phyloP scores from a whole-genome alignment of 2,329 filamentous ascomycete species.

The Claviceps sp. region DNA sequence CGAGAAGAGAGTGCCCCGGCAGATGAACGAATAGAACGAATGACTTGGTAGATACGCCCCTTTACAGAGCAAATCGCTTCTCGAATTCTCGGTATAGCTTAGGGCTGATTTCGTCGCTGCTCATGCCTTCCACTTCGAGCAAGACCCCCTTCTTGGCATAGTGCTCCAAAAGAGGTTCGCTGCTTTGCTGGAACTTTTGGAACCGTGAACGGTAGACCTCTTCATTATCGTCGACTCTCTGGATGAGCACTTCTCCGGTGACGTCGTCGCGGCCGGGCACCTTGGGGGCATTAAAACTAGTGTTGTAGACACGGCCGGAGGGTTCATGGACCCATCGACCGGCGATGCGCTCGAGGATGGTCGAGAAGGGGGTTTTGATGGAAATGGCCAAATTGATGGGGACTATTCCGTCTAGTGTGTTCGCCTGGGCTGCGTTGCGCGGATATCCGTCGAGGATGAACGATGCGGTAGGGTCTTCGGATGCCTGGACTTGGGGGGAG shows the following conservation, averaged over 20 bases:
- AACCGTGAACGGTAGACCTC: constrained; percentile 73
- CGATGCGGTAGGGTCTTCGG: constrained; percentile 64
- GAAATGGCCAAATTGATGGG: constrained; percentile 93
- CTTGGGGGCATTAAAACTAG: constrained; percentile 76
- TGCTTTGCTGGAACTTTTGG: constrained; percentile 76
- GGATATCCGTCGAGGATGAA: constrained; percentile 97
- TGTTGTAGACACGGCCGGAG: constrained; percentile 90
- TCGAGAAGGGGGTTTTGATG: constrained; percentile 69
- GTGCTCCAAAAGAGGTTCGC: constrained; percentile 71
- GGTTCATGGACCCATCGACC: constrained; percentile 89
- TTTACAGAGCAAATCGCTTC: constrained; percentile 44
- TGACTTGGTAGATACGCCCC: background rate
- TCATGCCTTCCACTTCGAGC: constrained; percentile 76
- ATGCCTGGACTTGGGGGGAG: constrained; percentile 27
- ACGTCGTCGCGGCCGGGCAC: constrained; percentile 74
- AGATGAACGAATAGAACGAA: background rate
- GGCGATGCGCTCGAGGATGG: constrained; percentile 80
- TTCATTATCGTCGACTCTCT: constrained; percentile 75
- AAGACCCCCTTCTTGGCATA: constrained; percentile 76
- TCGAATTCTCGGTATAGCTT: constrained; percentile 74
- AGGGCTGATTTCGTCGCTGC: constrained; percentile 91
- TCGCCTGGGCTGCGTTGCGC: constrained; percentile 69
- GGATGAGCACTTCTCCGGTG: constrained; percentile 73
- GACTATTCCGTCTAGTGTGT: constrained; percentile 62
- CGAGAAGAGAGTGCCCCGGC: too few relatives aligned